These are phyloP conservation scores for Cystobasidiaceae sp. DNA, from an alignment of 1,284 basidiomycete genomes.

Conservation along the genomic window DNA sequence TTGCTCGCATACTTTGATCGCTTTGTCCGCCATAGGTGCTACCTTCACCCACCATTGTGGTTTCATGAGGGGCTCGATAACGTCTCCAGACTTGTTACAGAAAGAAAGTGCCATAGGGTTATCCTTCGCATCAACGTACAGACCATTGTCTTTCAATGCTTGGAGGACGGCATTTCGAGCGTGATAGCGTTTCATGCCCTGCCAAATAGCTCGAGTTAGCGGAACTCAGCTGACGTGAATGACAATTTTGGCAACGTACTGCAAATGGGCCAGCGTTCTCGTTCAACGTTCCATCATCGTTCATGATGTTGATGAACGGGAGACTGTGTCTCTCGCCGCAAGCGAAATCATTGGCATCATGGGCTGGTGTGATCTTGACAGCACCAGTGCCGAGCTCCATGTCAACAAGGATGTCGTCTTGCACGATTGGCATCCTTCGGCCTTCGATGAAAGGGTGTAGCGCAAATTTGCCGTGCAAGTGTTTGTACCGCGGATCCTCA, in stretches of 20 bases:
- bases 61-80: slow-evolving; percentile 93
- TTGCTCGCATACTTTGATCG: slow-evolving; percentile 64
- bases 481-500: slow-evolving; percentile 87
- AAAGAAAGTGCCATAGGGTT: slow-evolving; percentile 93
- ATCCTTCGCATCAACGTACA: slow-evolving; percentile 88
- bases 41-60: slow-evolving; percentile 99
- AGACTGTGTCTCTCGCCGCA: slow-evolving; percentile 84
- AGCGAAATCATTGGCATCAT: slow-evolving; percentile 96
- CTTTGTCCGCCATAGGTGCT: slow-evolving; percentile 84
- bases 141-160: slow-evolving; percentile 74
- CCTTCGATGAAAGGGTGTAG: slow-evolving; percentile 79
- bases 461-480: slow-evolving; percentile 90
- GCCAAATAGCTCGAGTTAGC: slow-evolving; percentile 23
- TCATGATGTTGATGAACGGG: slow-evolving; percentile 91
- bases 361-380: slow-evolving; percentile 99
- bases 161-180: slow-evolving; percentile 79
- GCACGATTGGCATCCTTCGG: slow-evolving; percentile 81
- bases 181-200: slow-evolving; percentile 96
- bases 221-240: background rate
- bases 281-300: slow-evolving; percentile 96
- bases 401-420: slow-evolving; percentile 80
- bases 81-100: slow-evolving; percentile 92
- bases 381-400: slow-evolving; percentile 98
- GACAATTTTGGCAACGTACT: slow-evolving; percentile 47
- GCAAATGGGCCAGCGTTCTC: slow-evolving; percentile 80